These are phyloP conservation scores for Selaginella tamariscina DNA, from an alignment of 75 land plant genomes.

Conservation along the genomic window DNA sequence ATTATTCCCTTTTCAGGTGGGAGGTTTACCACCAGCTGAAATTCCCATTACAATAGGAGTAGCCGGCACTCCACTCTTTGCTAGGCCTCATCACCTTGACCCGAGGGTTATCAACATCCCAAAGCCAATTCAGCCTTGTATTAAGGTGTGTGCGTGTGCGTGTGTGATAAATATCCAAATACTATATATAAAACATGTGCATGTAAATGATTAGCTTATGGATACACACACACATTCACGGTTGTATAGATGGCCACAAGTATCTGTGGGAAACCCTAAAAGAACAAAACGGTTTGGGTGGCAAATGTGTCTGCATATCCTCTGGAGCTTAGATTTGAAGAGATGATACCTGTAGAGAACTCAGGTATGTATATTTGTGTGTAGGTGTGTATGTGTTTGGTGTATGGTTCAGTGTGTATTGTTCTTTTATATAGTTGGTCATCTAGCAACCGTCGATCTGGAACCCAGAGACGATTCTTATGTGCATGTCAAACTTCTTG, in stretches of 20 bases:
- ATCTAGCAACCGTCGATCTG: neutral
- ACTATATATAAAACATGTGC: too few species aligned
- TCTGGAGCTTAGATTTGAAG: neutral
- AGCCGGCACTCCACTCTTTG: slow-evolving; percentile 4
- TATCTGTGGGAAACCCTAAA: neutral
- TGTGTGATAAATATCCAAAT: too few species aligned
- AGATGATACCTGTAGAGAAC: neutral
- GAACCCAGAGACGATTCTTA: neutral
- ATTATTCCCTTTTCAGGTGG: neutral
- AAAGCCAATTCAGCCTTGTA: neutral
- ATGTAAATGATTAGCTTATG: too few species aligned
- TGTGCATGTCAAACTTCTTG: neutral
- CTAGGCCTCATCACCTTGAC: slow-evolving; percentile 3
- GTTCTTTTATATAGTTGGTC: neutral
- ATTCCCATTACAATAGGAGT: slow-evolving; percentile 3
- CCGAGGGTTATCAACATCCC: slow-evolving; percentile 6
- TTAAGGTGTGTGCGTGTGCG: too few species aligned
- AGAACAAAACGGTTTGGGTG: slow-evolving; percentile 3
- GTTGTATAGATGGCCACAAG: neutral
- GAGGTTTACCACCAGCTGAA: slow-evolving; percentile 4
- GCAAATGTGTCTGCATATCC: slow-evolving; percentile 12
- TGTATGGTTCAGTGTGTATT: too few species aligned
- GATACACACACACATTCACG: too few species aligned
- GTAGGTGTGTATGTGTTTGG: too few species aligned
- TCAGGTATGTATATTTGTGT: too few species aligned